phyloP scores from a whole-genome alignment of 2,329 filamentous ascomycete genomes.

The Clarireedia sp. region DNA sequence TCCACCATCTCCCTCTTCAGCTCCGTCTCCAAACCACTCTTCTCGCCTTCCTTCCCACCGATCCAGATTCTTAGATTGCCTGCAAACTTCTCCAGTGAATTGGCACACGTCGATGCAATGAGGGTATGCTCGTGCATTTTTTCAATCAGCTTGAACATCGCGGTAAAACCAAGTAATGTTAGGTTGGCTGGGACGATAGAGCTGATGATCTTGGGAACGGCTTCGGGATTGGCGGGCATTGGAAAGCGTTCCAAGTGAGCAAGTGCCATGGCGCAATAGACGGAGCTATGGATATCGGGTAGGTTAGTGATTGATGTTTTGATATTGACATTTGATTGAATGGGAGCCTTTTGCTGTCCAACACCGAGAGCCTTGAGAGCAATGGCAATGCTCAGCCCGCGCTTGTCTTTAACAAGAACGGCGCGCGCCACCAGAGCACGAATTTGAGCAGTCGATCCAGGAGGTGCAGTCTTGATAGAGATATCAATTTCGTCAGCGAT shows the following conservation, averaged over 20 bases:
- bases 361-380: constrained; percentile 46
- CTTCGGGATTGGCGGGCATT: constrained; percentile 34
- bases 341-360: constrained; percentile 19
- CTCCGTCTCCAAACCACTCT: constrained; percentile 42
- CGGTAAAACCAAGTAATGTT: constrained; percentile 50
- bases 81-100: constrained; percentile 47
- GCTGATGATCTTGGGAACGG: constrained; percentile 41
- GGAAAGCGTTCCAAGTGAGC: constrained; percentile 46
- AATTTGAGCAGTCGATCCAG: constrained; percentile 63
- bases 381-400: constrained; percentile 47
- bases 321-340: constrained; percentile 39
- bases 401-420: constrained; percentile 45
- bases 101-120: constrained; percentile 39
- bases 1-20: constrained; percentile 48
- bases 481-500: constrained; percentile 50
- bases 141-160: constrained; percentile 51
- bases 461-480: constrained; percentile 67
- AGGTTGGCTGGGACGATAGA: constrained; percentile 38
- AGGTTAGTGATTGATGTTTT: constrained; percentile 37
- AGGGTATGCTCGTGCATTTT: constrained; percentile 40
- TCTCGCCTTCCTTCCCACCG: constrained; percentile 43
- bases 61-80: constrained; percentile 54
- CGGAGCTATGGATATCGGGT: constrained; percentile 47
- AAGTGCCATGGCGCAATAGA: constrained; percentile 53
- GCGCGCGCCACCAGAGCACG: constrained; percentile 53